Evolutionary conservation across 257 asterid species (phyloP).

Genomic region (Prunella vulgaris): DNA sequence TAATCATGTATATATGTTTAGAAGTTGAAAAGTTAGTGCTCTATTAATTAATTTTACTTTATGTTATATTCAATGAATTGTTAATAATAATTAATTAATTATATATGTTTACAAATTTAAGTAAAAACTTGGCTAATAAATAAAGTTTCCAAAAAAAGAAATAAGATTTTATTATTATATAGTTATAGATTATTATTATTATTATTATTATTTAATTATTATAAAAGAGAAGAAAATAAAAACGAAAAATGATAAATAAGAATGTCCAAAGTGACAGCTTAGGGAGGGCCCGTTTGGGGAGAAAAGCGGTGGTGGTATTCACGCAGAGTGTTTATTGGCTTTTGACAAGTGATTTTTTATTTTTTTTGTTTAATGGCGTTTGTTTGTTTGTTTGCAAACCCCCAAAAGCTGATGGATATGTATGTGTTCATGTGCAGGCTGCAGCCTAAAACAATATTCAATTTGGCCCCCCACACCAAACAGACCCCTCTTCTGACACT

Average conservation of each 20-base stretch:
- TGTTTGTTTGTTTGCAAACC: constrained; percentile 19
- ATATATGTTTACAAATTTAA: no score
- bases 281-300: constrained; percentile 26
- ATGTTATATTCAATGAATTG: no score
- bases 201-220: no score
- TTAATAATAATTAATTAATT: no score
- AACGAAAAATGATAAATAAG: constrained; percentile 29
- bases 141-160: no score
- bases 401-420: neutral
- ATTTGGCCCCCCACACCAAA: constrained; percentile 22
- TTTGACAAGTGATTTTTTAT: neutral
- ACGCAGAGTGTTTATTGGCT: neutral
- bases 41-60: no score
- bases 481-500: constrained; percentile 20
- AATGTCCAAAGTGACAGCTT: constrained; percentile 53
- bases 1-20: no score
- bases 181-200: no score
- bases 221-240: neutral
- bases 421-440: constrained; percentile 32
- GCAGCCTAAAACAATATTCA: constrained; percentile 11
- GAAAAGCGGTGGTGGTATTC: constrained; percentile 17
- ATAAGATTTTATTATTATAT: no score
- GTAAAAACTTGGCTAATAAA: no score
- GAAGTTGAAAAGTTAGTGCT: no score
- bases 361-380: constrained; percentile 18